A percentile compares a stretch with the other conserved stretches of the same genome.
Conservation (phyloP, 345 rosid species). For the Citrus hindsii region DNA sequence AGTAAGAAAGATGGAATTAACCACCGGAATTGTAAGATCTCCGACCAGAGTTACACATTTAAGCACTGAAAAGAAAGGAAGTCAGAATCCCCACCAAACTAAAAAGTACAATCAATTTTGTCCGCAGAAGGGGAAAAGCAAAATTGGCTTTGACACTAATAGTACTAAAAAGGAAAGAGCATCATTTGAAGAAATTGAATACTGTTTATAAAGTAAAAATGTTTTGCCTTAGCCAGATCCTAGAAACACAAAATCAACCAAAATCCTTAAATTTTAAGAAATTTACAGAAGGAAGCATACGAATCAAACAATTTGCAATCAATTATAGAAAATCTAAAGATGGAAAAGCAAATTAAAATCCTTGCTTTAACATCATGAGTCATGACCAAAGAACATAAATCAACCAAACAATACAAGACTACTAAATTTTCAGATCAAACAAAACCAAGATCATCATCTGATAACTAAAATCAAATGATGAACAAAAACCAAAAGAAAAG, state of each 20-base stretch:
- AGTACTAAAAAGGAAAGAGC: background rate
- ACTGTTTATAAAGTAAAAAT: background rate
- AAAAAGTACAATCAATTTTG: background rate
- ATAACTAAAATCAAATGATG: background rate
- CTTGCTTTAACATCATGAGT: background rate
- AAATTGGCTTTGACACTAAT: background rate
- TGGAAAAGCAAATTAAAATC: background rate
- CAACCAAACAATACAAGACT: background rate
- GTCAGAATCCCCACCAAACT: background rate
- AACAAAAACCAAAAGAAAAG: background rate
- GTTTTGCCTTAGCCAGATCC: too few relatives aligned
- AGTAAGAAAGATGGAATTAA: background rate
- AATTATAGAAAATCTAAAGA: background rate
- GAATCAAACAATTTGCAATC: background rate
- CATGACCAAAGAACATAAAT: background rate
- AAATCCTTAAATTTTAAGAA: background rate
- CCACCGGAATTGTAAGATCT: background rate
- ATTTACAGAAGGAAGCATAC: background rate
- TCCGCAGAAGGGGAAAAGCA: background rate
- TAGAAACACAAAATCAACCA: too few relatives aligned
- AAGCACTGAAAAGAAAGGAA: background rate
- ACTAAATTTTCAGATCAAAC: background rate
- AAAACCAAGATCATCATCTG: constrained; percentile 1
- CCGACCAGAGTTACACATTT: background rate
- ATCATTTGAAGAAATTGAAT: background rate